Evolutionary conservation across 202 grass and related monocot species (phyloP), one percentile per base, ranked within the genome.

Genomic region (Hordeum pubiflorum): DNA sequence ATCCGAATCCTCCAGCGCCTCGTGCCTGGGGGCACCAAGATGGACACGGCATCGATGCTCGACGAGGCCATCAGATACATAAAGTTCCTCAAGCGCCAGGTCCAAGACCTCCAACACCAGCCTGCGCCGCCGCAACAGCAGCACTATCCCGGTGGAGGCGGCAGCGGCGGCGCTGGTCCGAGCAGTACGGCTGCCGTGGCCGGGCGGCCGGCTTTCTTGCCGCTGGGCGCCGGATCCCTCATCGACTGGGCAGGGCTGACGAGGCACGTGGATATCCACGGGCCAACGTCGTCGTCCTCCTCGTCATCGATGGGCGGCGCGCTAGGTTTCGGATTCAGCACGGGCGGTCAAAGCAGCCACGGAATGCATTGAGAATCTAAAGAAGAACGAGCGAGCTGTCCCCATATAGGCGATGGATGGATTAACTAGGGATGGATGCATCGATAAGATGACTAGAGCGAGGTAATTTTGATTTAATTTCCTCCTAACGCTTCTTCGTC

Each of bases 1-100:
- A 90, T 96, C 78, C 86, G 96, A 37, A 91, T 99, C 89, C 87
- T 99, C 44, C 96, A 96, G 89, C 88, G 92, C 12, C 92, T 99
- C 41, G 96, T 99, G 36, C 96, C 96, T 0, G 96, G 96, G 0
- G 96, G 96, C 37, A 99, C 96, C 37, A 99, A 99, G 90, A 99
- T 99, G 96, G 96, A 99, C 87, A 99, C 96, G 1, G 96, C 96
- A 0, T 99, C 96, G 54, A 96, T 99, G 96, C 90, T 99, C 20
- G 91, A 99, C 56, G 96, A 99, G 91, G 92, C 92, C 72, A 91
- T 99, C 80, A 89, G 90, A 57, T 99, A 99, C 64, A 92, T 99
- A 89, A 99, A 99, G 81, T 99, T 99, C 84, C 91, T 99, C 71
- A 96, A 99, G 89, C 82, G 90, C 18, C 96, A 99, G 86, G 90